Conservation (phyloP, 2,329 filamentous ascomycete genomes). For the Colletotrichum karsti region DNA sequence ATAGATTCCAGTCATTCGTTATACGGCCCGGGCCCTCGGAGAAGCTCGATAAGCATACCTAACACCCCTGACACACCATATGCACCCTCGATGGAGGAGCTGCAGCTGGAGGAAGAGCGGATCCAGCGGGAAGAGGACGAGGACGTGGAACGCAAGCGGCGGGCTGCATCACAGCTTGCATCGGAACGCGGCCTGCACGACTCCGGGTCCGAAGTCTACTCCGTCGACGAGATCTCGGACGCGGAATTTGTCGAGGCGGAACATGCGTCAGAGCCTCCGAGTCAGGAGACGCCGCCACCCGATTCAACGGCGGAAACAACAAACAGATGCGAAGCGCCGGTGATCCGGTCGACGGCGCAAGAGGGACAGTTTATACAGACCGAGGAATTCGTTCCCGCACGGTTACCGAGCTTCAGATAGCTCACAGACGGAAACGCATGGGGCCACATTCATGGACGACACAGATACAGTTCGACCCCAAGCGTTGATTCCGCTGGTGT, state of each 20-base stretch:
- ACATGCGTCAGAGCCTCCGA: constrained; percentile 21
- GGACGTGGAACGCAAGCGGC: constrained; percentile 60
- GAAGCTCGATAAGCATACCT: constrained; percentile 34
- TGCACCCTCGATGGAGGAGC: constrained; percentile 57
- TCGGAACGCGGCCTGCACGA: constrained; percentile 55
- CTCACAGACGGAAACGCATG: constrained; percentile 8
- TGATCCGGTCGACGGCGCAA: neutral
- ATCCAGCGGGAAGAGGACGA: constrained; percentile 61
- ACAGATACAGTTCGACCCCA: constrained; percentile 5
- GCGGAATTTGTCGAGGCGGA: constrained; percentile 34
- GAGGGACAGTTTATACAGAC: constrained; percentile 15
- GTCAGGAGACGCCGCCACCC: neutral
- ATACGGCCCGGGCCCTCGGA: constrained; percentile 25
- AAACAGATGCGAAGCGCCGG: constrained; percentile 15
- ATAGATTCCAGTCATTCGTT: constrained; percentile 53
- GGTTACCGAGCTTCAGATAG: constrained; percentile 64
- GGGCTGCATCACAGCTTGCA: constrained; percentile 61
- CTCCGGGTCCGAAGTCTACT: constrained; percentile 41
- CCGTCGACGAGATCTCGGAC: constrained; percentile 41
- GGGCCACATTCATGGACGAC: neutral
- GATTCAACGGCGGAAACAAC: neutral
- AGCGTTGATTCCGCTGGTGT: constrained; percentile 4
- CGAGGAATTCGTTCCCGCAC: constrained; percentile 63
- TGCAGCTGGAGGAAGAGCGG: constrained; percentile 61
- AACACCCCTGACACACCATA: constrained; percentile 46